phyloP scores from a whole-genome alignment of 176 grass and related monocot genomes.

The Poa annua region DNA sequence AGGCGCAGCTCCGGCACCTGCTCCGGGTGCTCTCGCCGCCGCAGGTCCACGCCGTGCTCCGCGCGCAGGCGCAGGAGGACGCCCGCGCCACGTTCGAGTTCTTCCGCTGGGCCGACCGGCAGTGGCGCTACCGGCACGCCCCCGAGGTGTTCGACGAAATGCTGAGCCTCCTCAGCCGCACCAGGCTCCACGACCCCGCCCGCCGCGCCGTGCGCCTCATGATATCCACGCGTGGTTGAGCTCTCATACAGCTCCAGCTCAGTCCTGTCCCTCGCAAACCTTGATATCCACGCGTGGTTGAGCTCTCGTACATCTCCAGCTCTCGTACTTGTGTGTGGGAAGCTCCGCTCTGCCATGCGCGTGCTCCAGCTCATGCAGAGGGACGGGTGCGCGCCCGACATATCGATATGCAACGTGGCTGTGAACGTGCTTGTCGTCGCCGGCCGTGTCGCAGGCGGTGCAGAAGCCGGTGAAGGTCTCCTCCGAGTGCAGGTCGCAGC shows the following conservation, averaged over 20 bases:
- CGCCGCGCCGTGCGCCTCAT: slow-evolving; percentile 79
- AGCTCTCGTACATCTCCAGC: no score
- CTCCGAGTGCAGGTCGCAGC: no score
- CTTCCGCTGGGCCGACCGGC: slow-evolving; percentile 83
- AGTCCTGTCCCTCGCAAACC: no score
- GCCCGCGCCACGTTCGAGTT: slow-evolving; percentile 67
- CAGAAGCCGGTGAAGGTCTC: no score
- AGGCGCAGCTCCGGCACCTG: slow-evolving; percentile 70
- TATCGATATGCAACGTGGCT: slow-evolving; percentile 66
- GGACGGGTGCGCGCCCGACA: slow-evolving; percentile 68
- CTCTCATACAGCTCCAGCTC: no score
- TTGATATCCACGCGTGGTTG: no score
- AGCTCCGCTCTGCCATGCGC: slow-evolving; percentile 83
- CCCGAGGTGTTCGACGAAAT: slow-evolving; percentile 83
- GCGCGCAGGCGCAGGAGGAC: slow-evolving; percentile 60
- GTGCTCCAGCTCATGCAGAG: slow-evolving; percentile 95
- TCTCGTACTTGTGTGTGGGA: no score
- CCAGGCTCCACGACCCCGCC: slow-evolving; percentile 74
- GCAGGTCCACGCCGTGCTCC: slow-evolving; percentile 72
- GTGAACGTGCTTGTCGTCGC: slow-evolving; percentile 83
- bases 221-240: no score
- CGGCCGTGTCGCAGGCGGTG: slow-evolving; percentile 44
- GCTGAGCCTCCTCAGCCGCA: slow-evolving; percentile 76
- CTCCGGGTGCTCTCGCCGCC: slow-evolving; percentile 62
- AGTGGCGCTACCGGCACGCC: slow-evolving; percentile 87